Percentiles rank a stretch among this genome's conserved stretches.
These are phyloP conservation scores for Sapria himalayana DNA, from an alignment of 345 rosid genomes.

Conservation along the genomic window DNA sequence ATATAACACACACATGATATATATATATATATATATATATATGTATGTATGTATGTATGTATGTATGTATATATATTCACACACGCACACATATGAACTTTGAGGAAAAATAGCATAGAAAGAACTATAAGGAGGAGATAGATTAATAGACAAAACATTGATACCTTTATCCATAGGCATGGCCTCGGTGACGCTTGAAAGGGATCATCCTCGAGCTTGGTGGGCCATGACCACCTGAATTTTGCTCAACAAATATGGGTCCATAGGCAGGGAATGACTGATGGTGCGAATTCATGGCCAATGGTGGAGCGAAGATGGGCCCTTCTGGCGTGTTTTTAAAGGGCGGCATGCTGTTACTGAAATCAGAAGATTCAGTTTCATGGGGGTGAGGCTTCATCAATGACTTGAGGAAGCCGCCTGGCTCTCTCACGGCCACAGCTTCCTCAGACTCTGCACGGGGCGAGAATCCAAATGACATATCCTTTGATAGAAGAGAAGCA, in stretches of 20 bases:
- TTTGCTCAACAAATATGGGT: slow-evolving; percentile 7
- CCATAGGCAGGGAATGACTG: slow-evolving; percentile 6
- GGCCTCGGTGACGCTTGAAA: slow-evolving; percentile 21
- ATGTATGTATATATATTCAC: no score
- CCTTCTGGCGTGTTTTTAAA: no score
- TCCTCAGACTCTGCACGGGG: slow-evolving; percentile 16
- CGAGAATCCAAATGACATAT: slow-evolving; percentile 34
- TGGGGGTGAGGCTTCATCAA: slow-evolving; percentile 5
- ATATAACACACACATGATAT: no score
- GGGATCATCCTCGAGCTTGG: slow-evolving; percentile 11
- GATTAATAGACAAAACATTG: no score
- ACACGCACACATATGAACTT: no score
- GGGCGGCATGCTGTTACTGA: no score
- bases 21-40: no score
- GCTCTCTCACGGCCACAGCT: slow-evolving; percentile 5
- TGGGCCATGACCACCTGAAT: slow-evolving; percentile 8
- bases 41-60: no score
- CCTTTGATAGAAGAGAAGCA: slow-evolving; percentile 37
- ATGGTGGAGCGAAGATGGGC: background rate
- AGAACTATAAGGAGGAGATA: no score
- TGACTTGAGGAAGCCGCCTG: slow-evolving; percentile 12
- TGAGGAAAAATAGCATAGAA: no score
- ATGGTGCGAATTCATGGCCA: slow-evolving; percentile 1
- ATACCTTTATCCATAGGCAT: slow-evolving; percentile 5
- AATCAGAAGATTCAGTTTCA: slow-evolving; percentile 4